Evolutionary conservation across 768 basidiomycete species (phyloP).

Genomic region (Naganishia onofrii): DNA sequence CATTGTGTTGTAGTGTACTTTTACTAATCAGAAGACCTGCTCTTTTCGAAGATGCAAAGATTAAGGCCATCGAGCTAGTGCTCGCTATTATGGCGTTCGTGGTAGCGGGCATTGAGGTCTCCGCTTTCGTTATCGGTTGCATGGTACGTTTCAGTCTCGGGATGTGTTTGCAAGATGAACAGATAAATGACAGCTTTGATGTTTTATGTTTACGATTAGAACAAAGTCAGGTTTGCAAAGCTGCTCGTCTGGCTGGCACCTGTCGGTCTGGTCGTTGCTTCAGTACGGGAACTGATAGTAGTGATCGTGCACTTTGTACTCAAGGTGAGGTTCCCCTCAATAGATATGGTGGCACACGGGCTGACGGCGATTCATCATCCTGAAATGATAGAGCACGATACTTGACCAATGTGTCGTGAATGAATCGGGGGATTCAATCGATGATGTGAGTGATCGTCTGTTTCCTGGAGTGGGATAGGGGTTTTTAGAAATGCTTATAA

Average conservation of each 20-base stretch:
- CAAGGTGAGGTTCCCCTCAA: slow-evolving; percentile 36
- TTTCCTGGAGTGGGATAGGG: background rate
- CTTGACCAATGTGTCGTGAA: slow-evolving; percentile 41
- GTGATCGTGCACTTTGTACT: slow-evolving; percentile 41
- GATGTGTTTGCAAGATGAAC: no score
- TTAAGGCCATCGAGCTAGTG: slow-evolving; percentile 37
- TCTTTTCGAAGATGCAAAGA: background rate
- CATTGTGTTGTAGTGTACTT: background rate
- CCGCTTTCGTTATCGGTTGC: slow-evolving; percentile 35
- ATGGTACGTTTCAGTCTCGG: slow-evolving; percentile 34
- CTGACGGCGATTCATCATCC: no score
- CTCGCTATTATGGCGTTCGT: slow-evolving; percentile 42
- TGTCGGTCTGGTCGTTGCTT: slow-evolving; percentile 38
- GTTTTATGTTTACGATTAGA: slow-evolving; percentile 25
- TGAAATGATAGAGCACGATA: slow-evolving; percentile 32
- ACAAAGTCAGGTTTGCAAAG: slow-evolving; percentile 37
- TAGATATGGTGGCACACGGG: background rate
- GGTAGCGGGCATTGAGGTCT: slow-evolving; percentile 38
- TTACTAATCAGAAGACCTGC: background rate
- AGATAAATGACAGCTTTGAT: background rate
- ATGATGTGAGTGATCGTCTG: slow-evolving; percentile 9
- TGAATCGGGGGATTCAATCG: slow-evolving; percentile 7
- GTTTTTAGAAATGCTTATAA: background rate
- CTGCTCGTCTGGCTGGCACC: slow-evolving; percentile 41
- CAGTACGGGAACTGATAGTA: slow-evolving; percentile 23